These are phyloP conservation scores for Capronia coronata DNA, from an alignment of 2,329 filamentous ascomycete genomes.

Conservation along the genomic window DNA sequence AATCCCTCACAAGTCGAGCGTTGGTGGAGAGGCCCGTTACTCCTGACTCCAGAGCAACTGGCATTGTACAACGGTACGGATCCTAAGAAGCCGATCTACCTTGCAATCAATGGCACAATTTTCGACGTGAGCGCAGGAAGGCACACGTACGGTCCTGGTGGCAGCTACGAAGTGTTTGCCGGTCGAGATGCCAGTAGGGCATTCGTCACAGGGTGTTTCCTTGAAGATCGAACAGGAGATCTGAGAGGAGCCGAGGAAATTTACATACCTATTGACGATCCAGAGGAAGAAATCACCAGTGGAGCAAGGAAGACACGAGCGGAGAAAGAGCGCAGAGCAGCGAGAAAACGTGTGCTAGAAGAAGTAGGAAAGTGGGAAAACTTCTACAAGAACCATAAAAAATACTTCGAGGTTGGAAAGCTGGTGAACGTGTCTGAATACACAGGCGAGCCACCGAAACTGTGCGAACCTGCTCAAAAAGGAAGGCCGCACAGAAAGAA, in stretches of 20 bases:
- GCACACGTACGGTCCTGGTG: constrained; percentile 68
- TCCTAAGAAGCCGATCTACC: constrained; percentile 69
- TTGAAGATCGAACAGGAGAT: constrained; percentile 75
- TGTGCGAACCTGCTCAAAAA: constrained; percentile 67
- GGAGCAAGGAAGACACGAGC: constrained; percentile 48
- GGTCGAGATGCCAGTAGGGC: constrained; percentile 80
- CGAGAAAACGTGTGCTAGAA: constrained; percentile 58
- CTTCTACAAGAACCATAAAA: constrained; percentile 72
- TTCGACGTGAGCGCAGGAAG: constrained; percentile 57
- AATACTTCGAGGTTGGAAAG: constrained; percentile 74
- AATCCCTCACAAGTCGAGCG: constrained; percentile 52
- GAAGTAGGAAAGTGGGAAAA: constrained; percentile 72
- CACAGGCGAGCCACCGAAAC: constrained; percentile 49
- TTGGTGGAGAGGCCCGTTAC: constrained; percentile 55
- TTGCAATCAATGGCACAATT: constrained; percentile 68
- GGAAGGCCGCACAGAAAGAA: constrained; percentile 51
- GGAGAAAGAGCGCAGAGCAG: constrained; percentile 58
- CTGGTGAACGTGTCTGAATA: constrained; percentile 47
- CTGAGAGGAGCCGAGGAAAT: constrained; percentile 81
- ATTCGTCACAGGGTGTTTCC: constrained; percentile 90
- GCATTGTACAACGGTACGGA: constrained; percentile 70
- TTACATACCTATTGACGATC: constrained; percentile 64
- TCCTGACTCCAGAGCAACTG: constrained; percentile 70
- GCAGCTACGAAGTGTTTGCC: constrained; percentile 78
- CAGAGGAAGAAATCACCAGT: constrained; percentile 38